Evolutionary conservation across 441 rosid genomes (phyloP).

Genomic region (Viola pubescens): DNA sequence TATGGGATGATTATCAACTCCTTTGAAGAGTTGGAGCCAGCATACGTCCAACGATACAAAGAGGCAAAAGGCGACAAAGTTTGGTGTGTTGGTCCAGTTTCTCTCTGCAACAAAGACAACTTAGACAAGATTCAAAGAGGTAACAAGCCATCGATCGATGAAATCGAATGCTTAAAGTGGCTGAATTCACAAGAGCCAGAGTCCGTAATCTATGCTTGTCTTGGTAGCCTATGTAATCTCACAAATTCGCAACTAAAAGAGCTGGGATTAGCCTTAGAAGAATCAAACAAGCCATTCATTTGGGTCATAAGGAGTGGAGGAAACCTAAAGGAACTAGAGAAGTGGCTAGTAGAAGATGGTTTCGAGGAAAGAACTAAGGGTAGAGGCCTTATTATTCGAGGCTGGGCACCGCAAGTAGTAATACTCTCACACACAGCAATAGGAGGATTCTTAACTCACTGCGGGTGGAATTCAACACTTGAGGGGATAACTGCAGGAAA

Average conservation of each 20-base stretch:
- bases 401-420: conserved; percentile 38
- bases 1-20: conserved; percentile 28
- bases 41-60: conserved; percentile 17
- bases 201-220: conserved; percentile 33
- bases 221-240: conserved; percentile 29
- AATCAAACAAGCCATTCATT: conserved; percentile 26
- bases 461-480: conserved; percentile 34
- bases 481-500: conserved; percentile 25
- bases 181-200: conserved; percentile 20
- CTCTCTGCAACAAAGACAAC: conserved; percentile 21
- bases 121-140: conserved; percentile 31
- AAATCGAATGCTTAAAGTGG: conserved; percentile 21
- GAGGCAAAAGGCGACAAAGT: conserved; percentile 16
- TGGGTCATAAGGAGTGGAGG: conserved; percentile 26
- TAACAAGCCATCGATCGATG: conserved; percentile 15
- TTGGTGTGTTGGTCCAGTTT: conserved; percentile 39
- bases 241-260: conserved; percentile 21
- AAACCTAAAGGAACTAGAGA: conserved; percentile 12
- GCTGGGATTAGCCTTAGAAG: conserved; percentile 34
- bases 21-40: conserved; percentile 33
- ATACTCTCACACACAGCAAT: conserved; percentile 31
- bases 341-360: conserved; percentile 20
- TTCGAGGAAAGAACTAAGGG: conserved; percentile 24
- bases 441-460: conserved; percentile 38
- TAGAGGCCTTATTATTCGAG: conserved; percentile 27